Conservation (phyloP, 257 asterid species). For the Orobanche coerulescens region DNA sequence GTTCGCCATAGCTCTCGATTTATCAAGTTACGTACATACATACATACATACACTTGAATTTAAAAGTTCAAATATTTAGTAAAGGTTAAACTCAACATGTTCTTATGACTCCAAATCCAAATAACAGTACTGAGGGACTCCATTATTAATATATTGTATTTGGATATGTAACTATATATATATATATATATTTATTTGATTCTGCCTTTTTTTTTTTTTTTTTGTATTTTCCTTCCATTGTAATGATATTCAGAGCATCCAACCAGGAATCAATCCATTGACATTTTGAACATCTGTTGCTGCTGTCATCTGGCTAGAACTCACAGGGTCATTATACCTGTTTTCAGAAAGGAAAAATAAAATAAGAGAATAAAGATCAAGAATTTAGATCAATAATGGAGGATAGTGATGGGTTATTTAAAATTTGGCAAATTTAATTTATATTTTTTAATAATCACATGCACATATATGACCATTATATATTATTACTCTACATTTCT, state of each 20-base stretch:
- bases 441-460: too few species aligned
- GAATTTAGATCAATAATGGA: neutral
- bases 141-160: constrained; percentile 14
- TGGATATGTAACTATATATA: constrained; percentile 13
- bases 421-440: too few species aligned
- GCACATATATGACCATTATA: too few species aligned
- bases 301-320: constrained; percentile 68
- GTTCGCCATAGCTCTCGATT: neutral
- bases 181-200: neutral
- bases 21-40: neutral
- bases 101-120: neutral
- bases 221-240: too few species aligned
- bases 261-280: constrained; percentile 67
- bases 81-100: neutral
- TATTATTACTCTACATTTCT: too few species aligned
- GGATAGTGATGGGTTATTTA: too few species aligned
- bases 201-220: neutral
- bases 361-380: neutral
- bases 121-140: constrained; percentile 8
- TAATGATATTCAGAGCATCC: constrained; percentile 65
- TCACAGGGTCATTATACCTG: constrained; percentile 60
- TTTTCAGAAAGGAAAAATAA: neutral
- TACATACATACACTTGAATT: constrained; percentile 5
- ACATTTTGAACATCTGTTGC: constrained; percentile 50
- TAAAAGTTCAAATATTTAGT: neutral